A percentile compares a stretch with the other conserved stretches of the same genome.
These are phyloP conservation scores for Candida loeiensis DNA, from an alignment of 805 yeast species.

Conservation along the genomic window DNA sequence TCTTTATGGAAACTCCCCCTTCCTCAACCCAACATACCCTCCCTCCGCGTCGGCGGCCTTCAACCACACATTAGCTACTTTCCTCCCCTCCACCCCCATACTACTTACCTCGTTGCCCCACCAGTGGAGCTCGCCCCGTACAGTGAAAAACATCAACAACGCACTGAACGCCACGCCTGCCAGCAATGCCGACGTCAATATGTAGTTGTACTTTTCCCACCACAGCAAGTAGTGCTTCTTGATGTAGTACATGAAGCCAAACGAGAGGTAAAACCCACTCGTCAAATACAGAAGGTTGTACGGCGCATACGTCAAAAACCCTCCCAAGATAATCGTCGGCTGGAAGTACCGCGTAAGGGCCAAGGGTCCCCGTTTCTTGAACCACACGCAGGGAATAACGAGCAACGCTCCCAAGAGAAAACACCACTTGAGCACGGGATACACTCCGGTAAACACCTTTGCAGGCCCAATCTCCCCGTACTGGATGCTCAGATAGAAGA, in stretches of 20 bases:
- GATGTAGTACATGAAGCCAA: slow-evolving; percentile 53
- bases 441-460: slow-evolving; percentile 53
- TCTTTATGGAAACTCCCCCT: slow-evolving; percentile 12
- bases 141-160: slow-evolving; percentile 54
- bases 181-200: slow-evolving; percentile 53
- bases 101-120: slow-evolving; percentile 53
- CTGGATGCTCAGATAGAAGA: slow-evolving; percentile 49
- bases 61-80: slow-evolving; percentile 26
- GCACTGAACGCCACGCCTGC: slow-evolving; percentile 66
- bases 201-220: slow-evolving; percentile 75
- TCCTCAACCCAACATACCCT: slow-evolving; percentile 11
- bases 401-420: slow-evolving; percentile 51
- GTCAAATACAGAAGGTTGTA: slow-evolving; percentile 51
- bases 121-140: slow-evolving; percentile 49
- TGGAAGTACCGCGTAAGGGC: slow-evolving; percentile 41
- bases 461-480: slow-evolving; percentile 60
- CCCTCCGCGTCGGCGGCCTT: slow-evolving; percentile 22
- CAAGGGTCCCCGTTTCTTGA: slow-evolving; percentile 35
- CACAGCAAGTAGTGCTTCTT: slow-evolving; percentile 47
- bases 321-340: slow-evolving; percentile 52
- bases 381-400: slow-evolving; percentile 35
- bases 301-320: slow-evolving; percentile 49
- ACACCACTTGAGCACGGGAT: slow-evolving; percentile 54
- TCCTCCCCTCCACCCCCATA: slow-evolving; percentile 37
- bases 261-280: slow-evolving; percentile 58